Evolutionary conservation across 1,139 yeast genomes (phyloP).

Genomic region (Yamadazyma conglobata): DNA sequence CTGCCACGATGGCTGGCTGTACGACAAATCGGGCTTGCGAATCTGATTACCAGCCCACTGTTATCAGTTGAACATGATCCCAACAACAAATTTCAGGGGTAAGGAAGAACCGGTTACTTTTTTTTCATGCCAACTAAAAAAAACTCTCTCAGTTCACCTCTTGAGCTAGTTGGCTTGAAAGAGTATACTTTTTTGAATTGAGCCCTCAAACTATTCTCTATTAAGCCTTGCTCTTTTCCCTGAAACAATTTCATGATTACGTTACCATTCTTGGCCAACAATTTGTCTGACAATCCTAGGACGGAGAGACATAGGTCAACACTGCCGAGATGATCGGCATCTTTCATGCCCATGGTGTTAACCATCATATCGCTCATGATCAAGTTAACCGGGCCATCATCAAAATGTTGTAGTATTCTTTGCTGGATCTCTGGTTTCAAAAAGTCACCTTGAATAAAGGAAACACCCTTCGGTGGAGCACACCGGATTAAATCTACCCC

Average conservation of each 20-base stretch:
- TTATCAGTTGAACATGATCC: no score
- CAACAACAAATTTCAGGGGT: no score
- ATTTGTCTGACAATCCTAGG: conserved; percentile 24
- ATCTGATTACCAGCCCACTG: no score
- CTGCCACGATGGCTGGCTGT: no score
- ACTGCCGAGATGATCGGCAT: conserved; percentile 42
- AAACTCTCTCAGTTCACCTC: conserved; percentile 40
- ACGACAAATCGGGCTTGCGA: no score
- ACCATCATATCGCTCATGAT: conserved; percentile 49
- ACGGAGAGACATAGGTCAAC: conserved; percentile 46
- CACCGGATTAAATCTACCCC: conserved; percentile 44
- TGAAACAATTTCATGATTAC: conserved; percentile 42
- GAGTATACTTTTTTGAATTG: conserved; percentile 32
- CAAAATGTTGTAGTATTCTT: conserved; percentile 16
- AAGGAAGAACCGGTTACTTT: conserved; percentile 1
- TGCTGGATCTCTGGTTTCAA: conserved; percentile 32
- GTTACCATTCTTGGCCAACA: conserved; percentile 31
- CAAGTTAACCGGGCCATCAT: conserved; percentile 23
- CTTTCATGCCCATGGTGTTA: conserved; percentile 43
- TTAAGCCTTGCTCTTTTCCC: conserved; percentile 34
- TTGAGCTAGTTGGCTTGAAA: conserved; percentile 37
- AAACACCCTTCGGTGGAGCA: conserved; percentile 38
- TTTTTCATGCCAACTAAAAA: conserved; percentile 30
- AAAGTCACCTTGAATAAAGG: conserved; percentile 42
- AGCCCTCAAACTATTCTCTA: conserved; percentile 23